Percentiles rank a stretch among this genome's conserved stretches.
Conservation (phyloP, 2,329 filamentous ascomycete species). For the Parastagonospora nodorum region DNA sequence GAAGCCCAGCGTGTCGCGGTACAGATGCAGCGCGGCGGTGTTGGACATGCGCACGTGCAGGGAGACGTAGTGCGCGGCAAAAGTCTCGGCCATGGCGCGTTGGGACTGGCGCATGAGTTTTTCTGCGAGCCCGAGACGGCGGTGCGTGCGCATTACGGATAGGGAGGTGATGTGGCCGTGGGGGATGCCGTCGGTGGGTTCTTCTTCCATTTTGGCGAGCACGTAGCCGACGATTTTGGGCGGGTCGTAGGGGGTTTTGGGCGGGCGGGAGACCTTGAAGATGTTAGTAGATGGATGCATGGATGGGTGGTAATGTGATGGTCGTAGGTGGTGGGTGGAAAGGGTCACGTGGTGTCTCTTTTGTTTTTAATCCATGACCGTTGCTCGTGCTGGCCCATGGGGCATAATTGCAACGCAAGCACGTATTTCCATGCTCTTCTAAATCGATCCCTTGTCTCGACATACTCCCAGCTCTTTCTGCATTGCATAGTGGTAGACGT, state of each 20-base stretch:
- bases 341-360: not conserved
- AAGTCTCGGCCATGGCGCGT: constrained; percentile 95
- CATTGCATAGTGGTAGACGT: too few species aligned
- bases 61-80: constrained; percentile 88
- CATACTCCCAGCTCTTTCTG: not conserved
- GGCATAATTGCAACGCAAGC: too few species aligned
- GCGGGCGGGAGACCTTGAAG: constrained; percentile 70
- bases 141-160: constrained; percentile 94
- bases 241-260: constrained; percentile 80
- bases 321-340: not conserved
- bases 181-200: constrained; percentile 84
- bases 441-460: not conserved
- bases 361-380: too few species aligned
- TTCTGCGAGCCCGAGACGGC: constrained; percentile 89
- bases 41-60: constrained; percentile 96
- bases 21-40: constrained; percentile 85
- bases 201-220: constrained; percentile 99
- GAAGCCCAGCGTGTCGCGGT: constrained; percentile 66
- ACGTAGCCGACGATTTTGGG: constrained; percentile 99
- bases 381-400: too few species aligned
- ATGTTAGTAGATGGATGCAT: too few species aligned
- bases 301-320: too few species aligned
- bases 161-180: constrained; percentile 97
- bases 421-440: not conserved
- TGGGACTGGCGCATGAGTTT: constrained; percentile 97